Base-by-base conservation (phyloP, 148 eudicot genomes). In the Oxyria digyna region DNA sequence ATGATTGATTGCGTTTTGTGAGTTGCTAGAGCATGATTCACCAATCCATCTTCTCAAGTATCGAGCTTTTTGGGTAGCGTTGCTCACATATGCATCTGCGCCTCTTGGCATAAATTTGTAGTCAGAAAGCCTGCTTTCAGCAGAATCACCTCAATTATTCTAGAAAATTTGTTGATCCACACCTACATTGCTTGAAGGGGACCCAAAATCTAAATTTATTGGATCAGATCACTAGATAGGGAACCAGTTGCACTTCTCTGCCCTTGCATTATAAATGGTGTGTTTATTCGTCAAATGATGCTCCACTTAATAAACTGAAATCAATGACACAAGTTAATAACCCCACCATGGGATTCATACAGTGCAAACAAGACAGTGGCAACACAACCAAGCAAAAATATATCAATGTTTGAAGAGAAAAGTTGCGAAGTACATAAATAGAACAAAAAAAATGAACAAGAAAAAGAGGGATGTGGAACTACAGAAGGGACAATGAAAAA, bases 141-240 rank as follows among this genome's bases (percentile, higher is more conserved):
- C 69, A 73, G 88, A 73, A 67, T 82, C 81, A 48, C 72, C 82
- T 37, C 78, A 72, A 74, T 67, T 81, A 75, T 78, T 88, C 99
- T 96, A 95, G 74, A 77, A 70, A 41, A 80, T 76, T 48, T 85
- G 87, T 67, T 78, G 89, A 69, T 88, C 94, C 59, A 87, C 42
- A 73, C 78, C 83, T 57, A 78, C 74, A 71, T 87, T 88, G 69
- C 74, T 78, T 64, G 97, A 63, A 15, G 84, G 59, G 40, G 96
- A 79, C 64, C 86, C 90, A 72, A 78, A 85, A 69, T 91, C 91
- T 68, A 86, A 82, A 70, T 83, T 75, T 74, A 94, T 68, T 55
- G 83, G 72, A 77, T 88, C 97, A 42, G 96, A n/a, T n/a, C n/a
- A n/a, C n/a, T n/a, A n/a, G n/a, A 86, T 74, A 91, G 81, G 67